Evolutionary conservation across 352 stramenopile genomes (phyloP), one percentile per base, ranked within the genome.

Genomic region (Thalassiosira mediterranea): DNA sequence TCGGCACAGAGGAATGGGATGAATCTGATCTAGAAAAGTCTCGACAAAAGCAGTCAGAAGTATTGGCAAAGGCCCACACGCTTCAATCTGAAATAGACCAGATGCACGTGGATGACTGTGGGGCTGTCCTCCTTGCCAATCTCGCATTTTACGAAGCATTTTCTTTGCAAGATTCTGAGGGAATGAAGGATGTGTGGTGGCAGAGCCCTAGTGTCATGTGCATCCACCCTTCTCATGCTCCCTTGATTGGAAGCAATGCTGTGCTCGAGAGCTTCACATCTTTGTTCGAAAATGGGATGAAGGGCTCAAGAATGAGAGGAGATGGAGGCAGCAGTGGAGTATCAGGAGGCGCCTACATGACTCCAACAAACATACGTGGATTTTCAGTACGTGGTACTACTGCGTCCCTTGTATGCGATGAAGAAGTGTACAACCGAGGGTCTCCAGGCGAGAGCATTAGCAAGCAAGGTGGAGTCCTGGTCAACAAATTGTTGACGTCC

Each of bases 31-130:
- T 81, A 28, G 63, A 65, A 48, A 58, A 44, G 40, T 47, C 62
- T 17, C 31, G 31, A 19, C 17, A 48, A n/a, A 72, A 72, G 34
- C 62, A 72, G 34, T 34, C 23, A 26, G 59, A 79, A 40, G 76
- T 87, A 47, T 86, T 80, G 68, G 65, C 54, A 42, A 70, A 57
- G 32, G 84, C 84, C 17, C 26, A 63, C 47, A 65, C 77, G 56
- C 54, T 82, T 38, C 59, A 84, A 66, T 8, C 52, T 13, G 81
- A 88, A 46, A 88, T 92, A 32, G 79, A 83, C 40, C 61, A 88
- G 49, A 34, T 84, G n/a, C 87, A 92, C 66, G 56, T 90, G 32
- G 84, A 90, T 75, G 87, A 92, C 59, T 90, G 81, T 58, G 87
- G 81, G 23, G 53, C 70, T 42, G 82, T 92, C 11, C 67, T 92